These are phyloP conservation scores for Aspergillus sp. DNA, from an alignment of 2,329 filamentous ascomycete species.

Conservation along the genomic window DNA sequence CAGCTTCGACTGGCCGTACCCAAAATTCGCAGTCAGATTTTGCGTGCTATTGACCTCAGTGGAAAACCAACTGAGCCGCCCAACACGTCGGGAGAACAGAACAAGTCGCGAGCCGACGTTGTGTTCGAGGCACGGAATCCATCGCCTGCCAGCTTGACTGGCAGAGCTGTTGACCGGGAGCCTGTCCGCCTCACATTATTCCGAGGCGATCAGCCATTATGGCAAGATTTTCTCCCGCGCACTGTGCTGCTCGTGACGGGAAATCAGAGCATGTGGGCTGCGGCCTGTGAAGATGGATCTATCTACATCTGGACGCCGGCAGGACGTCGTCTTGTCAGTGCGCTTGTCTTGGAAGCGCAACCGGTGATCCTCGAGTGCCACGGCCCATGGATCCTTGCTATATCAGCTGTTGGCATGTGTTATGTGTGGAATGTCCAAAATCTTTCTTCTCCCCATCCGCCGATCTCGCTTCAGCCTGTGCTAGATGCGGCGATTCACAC, in stretches of 20 bases:
- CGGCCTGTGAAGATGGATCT: conserved; percentile 86
- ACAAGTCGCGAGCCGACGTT: conserved; percentile 60
- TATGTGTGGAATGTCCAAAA: conserved; percentile 91
- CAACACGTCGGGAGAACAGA: conserved; percentile 29
- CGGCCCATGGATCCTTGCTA: conserved; percentile 82
- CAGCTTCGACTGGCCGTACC: conserved; percentile 85
- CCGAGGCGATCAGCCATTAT: conserved; percentile 73
- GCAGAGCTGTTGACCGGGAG: conserved; percentile 63
- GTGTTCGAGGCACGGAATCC: conserved; percentile 89
- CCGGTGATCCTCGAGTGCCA: conserved; percentile 90
- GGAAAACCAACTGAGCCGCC: conserved; percentile 42
- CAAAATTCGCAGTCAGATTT: conserved; percentile 74
- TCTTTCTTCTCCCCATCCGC: conserved; percentile 79
- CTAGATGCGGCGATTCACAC: conserved; percentile 80
- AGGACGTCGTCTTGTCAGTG: conserved; percentile 77
- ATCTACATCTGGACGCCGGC: conserved; percentile 90
- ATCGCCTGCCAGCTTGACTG: conserved; percentile 53
- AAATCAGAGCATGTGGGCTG: conserved; percentile 86
- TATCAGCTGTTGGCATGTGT: conserved; percentile 81
- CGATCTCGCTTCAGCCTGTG: conserved; percentile 81
- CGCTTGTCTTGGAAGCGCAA: conserved; percentile 83
- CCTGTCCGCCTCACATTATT: conserved; percentile 79
- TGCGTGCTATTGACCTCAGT: conserved; percentile 66
- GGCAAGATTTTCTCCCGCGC: conserved; percentile 89
- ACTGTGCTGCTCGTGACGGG: conserved; percentile 87